A percentile compares a stretch with the other conserved stretches of the same genome.
These are phyloP conservation scores for Cordyceps cateniannulata DNA, from an alignment of 2,329 filamentous ascomycete genomes.

Conservation along the genomic window DNA sequence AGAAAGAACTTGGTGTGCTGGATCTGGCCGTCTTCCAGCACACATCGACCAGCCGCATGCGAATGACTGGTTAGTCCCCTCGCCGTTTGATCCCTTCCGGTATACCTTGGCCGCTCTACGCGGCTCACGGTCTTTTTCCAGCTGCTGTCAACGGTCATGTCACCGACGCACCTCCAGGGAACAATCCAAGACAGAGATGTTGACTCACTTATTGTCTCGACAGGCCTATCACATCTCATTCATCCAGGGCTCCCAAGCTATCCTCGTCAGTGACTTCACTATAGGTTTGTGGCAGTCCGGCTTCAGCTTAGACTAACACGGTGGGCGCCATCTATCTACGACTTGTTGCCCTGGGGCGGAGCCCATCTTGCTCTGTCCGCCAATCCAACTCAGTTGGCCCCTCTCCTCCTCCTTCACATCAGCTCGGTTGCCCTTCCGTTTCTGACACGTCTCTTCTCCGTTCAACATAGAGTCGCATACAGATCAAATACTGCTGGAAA, in stretches of 20 bases:
- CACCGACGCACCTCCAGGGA: background rate
- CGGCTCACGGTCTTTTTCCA: background rate
- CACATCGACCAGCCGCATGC: background rate
- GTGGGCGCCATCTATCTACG: constrained; percentile 1
- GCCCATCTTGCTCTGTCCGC: constrained; percentile 3
- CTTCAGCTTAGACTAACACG: background rate
- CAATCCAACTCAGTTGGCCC: constrained; percentile 6
- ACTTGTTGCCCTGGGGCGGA: constrained; percentile 9
- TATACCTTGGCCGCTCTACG: background rate
- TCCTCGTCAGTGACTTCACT: background rate
- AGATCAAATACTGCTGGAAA: background rate
- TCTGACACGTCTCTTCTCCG: background rate
- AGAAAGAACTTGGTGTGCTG: background rate
- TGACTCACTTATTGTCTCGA: background rate
- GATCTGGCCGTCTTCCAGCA: background rate
- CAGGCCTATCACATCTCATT: background rate
- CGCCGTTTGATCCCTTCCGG: background rate
- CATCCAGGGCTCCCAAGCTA: background rate
- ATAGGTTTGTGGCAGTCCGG: background rate
- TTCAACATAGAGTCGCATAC: background rate
- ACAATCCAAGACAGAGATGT: background rate
- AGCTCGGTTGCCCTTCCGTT: constrained; percentile 1
- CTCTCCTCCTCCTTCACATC: constrained; percentile 3
- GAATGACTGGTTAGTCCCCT: constrained; percentile 1
- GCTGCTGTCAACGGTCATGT: background rate